Evolutionary conservation across 2,329 filamentous ascomycete genomes (phyloP), one percentile per base, ranked within the genome.

Genomic region (Allantophomopsis lycopodina): DNA sequence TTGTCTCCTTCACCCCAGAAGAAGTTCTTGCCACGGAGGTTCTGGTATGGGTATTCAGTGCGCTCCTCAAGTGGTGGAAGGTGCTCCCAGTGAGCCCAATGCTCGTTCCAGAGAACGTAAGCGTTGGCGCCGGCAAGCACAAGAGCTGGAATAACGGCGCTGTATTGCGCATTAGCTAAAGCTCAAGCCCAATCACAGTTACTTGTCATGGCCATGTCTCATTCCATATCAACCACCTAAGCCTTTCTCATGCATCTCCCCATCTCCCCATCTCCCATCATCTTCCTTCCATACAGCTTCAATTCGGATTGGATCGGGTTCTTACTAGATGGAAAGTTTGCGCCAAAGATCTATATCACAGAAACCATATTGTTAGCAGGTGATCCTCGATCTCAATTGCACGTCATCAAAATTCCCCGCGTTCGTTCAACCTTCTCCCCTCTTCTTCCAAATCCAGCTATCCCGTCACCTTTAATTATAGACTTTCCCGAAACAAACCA

Each of bases 271-370:
- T 12, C 23, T 30, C 37, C 32, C 15, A n/a, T n/a, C n/a, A n/a
- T n/a, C n/a, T n/a, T n/a, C 37, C 38, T 18, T 37, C 13, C 34
- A 17, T 11, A 20, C 20, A n/a, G 5, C 28, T 43, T 40, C 15
- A 14, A 21, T 21, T n/a, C 7, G 17, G 23, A 18, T n/a, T 14
- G 20, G n/a, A 18, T 28, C 14, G 28, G 35, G 23, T 8, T 41
- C 83, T 66, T 85, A 95, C 88, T 85, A 96, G 71, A 95, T 72
- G 49, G 86, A 91, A 55, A 96, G 80, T 73, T 93, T 96, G 65
- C 76, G 79, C 91, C 91, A 98, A 56, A 94, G 77, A 56, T 86
- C 89, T 94, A 58, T 40, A 28, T 28, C 23, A 28, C 23, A 28
- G 23, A 28, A 28, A 28, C 8, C 23, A 28, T 12, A 28, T 12